A percentile compares a stretch with the other conserved stretches of the same genome.
Conservation (phyloP, 371 early-diverging fungal species). For the Entomophthora muscae region DNA sequence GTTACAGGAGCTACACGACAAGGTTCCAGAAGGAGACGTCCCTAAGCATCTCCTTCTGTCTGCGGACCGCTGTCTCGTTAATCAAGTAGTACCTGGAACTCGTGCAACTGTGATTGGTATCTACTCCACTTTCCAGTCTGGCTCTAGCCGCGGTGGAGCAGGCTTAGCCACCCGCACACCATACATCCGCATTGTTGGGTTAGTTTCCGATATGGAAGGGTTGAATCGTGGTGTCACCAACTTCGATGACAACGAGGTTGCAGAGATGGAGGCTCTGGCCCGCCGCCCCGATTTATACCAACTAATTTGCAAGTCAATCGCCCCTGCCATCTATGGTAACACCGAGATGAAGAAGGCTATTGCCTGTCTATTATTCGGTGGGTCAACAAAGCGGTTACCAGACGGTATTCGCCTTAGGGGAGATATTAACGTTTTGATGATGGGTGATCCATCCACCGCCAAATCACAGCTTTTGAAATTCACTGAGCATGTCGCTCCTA, state of each 20-base stretch:
- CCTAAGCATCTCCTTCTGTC: constrained; percentile 90
- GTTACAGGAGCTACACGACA: constrained; percentile 96
- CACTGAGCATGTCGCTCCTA: constrained; percentile 91
- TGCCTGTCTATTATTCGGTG: constrained; percentile 94
- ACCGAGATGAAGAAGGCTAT: constrained; percentile 97
- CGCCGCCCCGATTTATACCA: constrained; percentile 75
- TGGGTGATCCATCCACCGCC: constrained; percentile 99
- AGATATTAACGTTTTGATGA: constrained; percentile 96
- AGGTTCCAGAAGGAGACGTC: constrained; percentile 97
- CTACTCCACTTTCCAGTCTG: constrained; percentile 72
- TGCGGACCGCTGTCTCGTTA: constrained; percentile 77
- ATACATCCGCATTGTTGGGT: constrained; percentile 83
- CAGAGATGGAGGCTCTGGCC: constrained; percentile 71
- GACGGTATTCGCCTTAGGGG: constrained; percentile 96
- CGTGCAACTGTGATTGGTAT: constrained; percentile 92
- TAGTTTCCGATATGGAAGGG: constrained; percentile 67
- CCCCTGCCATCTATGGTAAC: constrained; percentile 94
- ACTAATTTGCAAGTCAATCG: constrained; percentile 76
- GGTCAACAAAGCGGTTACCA: constrained; percentile 86
- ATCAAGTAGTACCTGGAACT: constrained; percentile 89
- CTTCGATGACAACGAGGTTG: constrained; percentile 88
- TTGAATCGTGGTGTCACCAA: constrained; percentile 26
- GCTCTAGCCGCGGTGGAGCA: constrained; percentile 13
- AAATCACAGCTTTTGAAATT: constrained; percentile 99
- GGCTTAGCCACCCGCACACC: constrained; percentile 82